A percentile compares a stretch with the other conserved stretches of the same genome.
These are phyloP conservation scores for Phytophthora pini DNA, from an alignment of 352 stramenopile species.

Conservation along the genomic window DNA sequence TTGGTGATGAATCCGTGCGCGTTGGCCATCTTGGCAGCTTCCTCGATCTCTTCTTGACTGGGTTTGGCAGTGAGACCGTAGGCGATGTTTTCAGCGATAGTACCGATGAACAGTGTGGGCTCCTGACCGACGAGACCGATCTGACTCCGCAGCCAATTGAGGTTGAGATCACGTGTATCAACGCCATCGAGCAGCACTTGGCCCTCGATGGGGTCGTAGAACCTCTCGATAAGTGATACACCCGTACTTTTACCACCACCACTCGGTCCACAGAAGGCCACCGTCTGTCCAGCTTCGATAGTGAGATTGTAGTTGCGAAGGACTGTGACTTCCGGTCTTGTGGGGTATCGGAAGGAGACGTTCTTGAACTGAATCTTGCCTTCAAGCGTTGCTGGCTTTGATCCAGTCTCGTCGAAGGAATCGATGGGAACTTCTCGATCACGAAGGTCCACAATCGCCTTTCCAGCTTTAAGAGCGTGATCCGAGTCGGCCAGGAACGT, in stretches of 20 bases:
- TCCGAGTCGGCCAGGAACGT: slow-evolving; percentile 52
- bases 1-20: slow-evolving; percentile 91
- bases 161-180: slow-evolving; percentile 73
- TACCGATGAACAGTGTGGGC: slow-evolving; percentile 65
- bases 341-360: background rate
- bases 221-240: slow-evolving; percentile 61
- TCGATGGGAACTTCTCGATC: slow-evolving; percentile 44
- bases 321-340: slow-evolving; percentile 40
- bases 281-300: slow-evolving; percentile 30
- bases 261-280: slow-evolving; percentile 54
- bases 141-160: slow-evolving; percentile 54
- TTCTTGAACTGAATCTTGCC: slow-evolving; percentile 19
- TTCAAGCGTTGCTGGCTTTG: slow-evolving; percentile 13
- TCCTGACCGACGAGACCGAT: slow-evolving; percentile 71
- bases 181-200: slow-evolving; percentile 76
- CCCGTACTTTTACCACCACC: slow-evolving; percentile 57
- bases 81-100: slow-evolving; percentile 66
- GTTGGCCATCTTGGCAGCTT: slow-evolving; percentile 92
- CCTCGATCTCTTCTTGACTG: slow-evolving; percentile 69
- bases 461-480: slow-evolving; percentile 65
- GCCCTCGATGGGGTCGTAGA: slow-evolving; percentile 65
- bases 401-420: slow-evolving; percentile 37
- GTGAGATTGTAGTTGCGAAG: slow-evolving; percentile 86
- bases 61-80: slow-evolving; percentile 47
- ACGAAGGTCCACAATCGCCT: slow-evolving; percentile 39